These are phyloP conservation scores for Cercospora zeae-maydis DNA, from an alignment of 2,329 filamentous ascomycete genomes.

Conservation along the genomic window DNA sequence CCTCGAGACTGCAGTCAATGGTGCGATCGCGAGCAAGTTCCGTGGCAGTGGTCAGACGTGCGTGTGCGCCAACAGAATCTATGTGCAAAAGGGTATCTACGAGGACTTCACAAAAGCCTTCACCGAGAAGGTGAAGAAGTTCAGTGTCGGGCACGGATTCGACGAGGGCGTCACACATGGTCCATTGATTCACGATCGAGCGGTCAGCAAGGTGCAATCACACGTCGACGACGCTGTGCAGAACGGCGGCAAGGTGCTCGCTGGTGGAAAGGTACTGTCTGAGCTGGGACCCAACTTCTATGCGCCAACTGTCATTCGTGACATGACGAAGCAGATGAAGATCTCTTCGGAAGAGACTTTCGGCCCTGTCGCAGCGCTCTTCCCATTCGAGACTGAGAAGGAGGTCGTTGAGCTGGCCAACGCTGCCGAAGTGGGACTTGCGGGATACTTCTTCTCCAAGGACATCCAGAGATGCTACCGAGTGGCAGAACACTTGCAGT, in stretches of 20 bases:
- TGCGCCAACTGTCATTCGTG: slow-evolving; percentile 27
- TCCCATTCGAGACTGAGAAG: slow-evolving; percentile 29
- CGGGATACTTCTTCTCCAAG: slow-evolving; percentile 37
- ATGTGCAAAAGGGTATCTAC: slow-evolving; percentile 67
- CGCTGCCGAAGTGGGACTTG: slow-evolving; percentile 28
- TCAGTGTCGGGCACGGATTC: slow-evolving; percentile 72
- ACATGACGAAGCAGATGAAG: slow-evolving; percentile 25
- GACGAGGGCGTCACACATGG: slow-evolving; percentile 67
- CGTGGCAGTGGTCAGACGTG: slow-evolving; percentile 29
- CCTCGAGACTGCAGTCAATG: slow-evolving; percentile 25
- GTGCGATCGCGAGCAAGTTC: slow-evolving; percentile 27
- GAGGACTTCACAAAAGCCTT: slow-evolving; percentile 36
- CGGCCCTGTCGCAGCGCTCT: slow-evolving; percentile 27
- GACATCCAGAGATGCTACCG: slow-evolving; percentile 37
- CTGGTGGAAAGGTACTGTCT: slow-evolving; percentile 30
- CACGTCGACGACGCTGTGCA: slow-evolving; percentile 73
- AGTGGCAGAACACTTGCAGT: slow-evolving; percentile 41
- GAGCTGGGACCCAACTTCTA: slow-evolving; percentile 37
- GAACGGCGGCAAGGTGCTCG: slow-evolving; percentile 44
- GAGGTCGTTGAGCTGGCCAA: slow-evolving; percentile 22
- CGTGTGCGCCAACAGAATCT: slow-evolving; percentile 63
- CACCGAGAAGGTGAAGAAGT: slow-evolving; percentile 55
- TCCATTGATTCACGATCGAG: slow-evolving; percentile 79
- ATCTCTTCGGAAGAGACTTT: slow-evolving; percentile 30
- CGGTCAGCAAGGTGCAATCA: slow-evolving; percentile 69